phyloP scores from a whole-genome alignment of 495 filamentous ascomycete genomes.

The Aspergillus sclerotioniger region DNA sequence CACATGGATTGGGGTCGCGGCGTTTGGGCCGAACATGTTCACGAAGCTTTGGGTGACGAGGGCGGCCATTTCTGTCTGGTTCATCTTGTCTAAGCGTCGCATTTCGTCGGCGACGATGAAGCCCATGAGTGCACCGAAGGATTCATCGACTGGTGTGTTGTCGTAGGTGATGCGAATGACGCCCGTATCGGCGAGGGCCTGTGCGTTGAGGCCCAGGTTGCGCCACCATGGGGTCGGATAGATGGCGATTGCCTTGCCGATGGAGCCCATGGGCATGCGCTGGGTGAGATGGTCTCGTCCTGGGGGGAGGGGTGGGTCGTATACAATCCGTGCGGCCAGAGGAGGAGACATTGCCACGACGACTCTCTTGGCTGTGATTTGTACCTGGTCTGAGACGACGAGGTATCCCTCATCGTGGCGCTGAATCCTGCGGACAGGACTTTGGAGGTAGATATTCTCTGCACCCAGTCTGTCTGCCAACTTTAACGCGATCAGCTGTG shows the following conservation, averaged over 20 bases:
- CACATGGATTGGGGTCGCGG: too few species aligned
- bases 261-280: slow-evolving; percentile 23
- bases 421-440: slow-evolving; percentile 11
- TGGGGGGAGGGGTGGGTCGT: slow-evolving; percentile 19
- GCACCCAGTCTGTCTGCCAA: slow-evolving; percentile 17
- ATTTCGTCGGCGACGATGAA: slow-evolving; percentile 27
- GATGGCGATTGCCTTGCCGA: slow-evolving; percentile 28
- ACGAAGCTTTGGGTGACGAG: slow-evolving; percentile 13
- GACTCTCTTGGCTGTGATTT: slow-evolving; percentile 13
- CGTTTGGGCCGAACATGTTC: slow-evolving; percentile 16
- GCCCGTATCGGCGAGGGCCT: slow-evolving; percentile 19
- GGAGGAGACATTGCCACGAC: slow-evolving; percentile 22
- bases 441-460: slow-evolving; percentile 10
- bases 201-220: slow-evolving; percentile 18
- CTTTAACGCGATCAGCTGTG: slow-evolving; percentile 12
- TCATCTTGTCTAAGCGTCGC: slow-evolving; percentile 17
- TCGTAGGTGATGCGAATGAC: slow-evolving; percentile 20
- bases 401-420: slow-evolving; percentile 3
- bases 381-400: slow-evolving; percentile 1
- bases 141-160: slow-evolving; percentile 18
- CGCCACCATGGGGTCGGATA: slow-evolving; percentile 27
- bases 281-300: slow-evolving; percentile 21
- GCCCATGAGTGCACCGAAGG: slow-evolving; percentile 25
- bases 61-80: slow-evolving; percentile 12
- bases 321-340: slow-evolving; percentile 12